Conservation (phyloP, 2,329 filamentous ascomycete species). For the Sodiomyces alkalinus region DNA sequence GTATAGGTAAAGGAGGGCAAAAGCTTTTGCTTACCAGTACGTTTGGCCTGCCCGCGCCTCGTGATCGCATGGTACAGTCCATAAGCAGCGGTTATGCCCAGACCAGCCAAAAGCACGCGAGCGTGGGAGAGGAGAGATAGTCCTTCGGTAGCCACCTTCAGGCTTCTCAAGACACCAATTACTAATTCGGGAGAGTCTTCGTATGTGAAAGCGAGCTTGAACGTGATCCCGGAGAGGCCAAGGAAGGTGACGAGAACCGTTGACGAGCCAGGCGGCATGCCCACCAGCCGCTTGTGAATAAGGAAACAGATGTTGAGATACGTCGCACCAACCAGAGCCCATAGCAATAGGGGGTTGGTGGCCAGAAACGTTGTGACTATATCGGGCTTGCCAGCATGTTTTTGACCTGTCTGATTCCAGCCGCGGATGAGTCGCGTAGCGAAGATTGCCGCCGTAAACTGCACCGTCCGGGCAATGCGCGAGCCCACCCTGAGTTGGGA, state of each 20-base stretch:
- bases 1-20: too few species aligned
- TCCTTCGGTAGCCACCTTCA: constrained; percentile 25
- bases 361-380: constrained; percentile 60
- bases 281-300: constrained; percentile 25
- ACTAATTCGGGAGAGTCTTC: constrained; percentile 80
- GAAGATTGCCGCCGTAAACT: constrained; percentile 30
- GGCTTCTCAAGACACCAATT: constrained; percentile 23
- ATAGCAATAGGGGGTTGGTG: constrained; percentile 51
- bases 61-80: constrained; percentile 23
- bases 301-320: constrained; percentile 47
- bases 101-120: constrained; percentile 32
- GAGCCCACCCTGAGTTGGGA: too few species aligned
- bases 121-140: constrained; percentile 32
- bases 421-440: constrained; percentile 53
- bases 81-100: constrained; percentile 22
- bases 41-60: not conserved
- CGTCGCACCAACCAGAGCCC: constrained; percentile 53
- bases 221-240: constrained; percentile 47
- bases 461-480: not conserved
- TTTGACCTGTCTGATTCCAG: constrained; percentile 97
- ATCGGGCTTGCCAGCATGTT: constrained; percentile 81
- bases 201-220: constrained; percentile 80
- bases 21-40: constrained; percentile 4
- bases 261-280: constrained; percentile 24
- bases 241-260: constrained; percentile 26